Evolutionary conservation across 805 yeast genomes (phyloP), one percentile per base, ranked within the genome.

Genomic region (Yarrowia hollandica): DNA sequence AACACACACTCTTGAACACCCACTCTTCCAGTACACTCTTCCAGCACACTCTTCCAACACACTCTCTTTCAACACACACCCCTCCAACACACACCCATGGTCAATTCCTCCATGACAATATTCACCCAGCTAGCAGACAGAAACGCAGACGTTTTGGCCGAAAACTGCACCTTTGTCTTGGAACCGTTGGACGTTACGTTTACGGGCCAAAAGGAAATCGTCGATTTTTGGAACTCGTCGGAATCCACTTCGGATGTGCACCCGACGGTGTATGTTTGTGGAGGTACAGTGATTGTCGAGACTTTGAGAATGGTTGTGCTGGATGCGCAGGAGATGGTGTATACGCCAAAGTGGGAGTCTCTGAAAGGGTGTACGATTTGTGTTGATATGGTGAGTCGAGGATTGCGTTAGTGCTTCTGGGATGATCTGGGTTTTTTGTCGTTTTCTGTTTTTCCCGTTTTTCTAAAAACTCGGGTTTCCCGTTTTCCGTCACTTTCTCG

Each of bases 371-470:
- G 7, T 19, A 28, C 52, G 14, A 14, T 44, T 7, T 33, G 35
- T 14, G 16, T 44, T 19, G 35, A 28, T 30, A 44, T 44, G 52
- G 52, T 44, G 35, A 44, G 52, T 41, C 6, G 10, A 7, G 28
- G 28, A 25, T 10, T 7, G 30, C 2, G 4, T 26, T 26, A 26
- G 30, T 4, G n/a, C n/a, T n/a, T n/a, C n/a, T n/a, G n/a, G n/a
- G n/a, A n/a, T n/a, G n/a, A n/a, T n/a, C n/a, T n/a, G n/a, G n/a
- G n/a, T n/a, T 26, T 26, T 26, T 26, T 26, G 9, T 26, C 11
- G 30, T 10, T 5, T 26, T 26, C 30, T 12, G 30, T 26, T 4
- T 26, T 26, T 26, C 30, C 30, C 3, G 11, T 26, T 26, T 26
- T 10, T 26, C 11, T n/a, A n/a, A n/a, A n/a, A n/a, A n/a, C n/a